Base-by-base conservation (phyloP, 306 rosid species). In the Prunus mume region DNA sequence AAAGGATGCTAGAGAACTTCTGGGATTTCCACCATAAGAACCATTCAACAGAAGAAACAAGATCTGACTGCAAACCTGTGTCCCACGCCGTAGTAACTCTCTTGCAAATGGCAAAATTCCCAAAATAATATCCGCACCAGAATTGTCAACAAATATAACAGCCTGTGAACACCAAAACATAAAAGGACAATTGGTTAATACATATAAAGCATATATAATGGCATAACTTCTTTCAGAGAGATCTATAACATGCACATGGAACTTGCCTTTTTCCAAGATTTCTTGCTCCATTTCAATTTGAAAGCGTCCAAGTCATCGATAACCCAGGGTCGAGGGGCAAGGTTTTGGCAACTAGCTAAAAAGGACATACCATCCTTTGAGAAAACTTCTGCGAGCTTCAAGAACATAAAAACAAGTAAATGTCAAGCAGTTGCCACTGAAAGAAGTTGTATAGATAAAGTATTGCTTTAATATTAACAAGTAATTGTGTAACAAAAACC, bases 271-370 rank as follows among this genome's bases (percentile, higher is more conserved):
- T 90, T 92, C 99, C 97, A 95, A 77, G 90, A 63, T 34, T 86
- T 92, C 83, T 89, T 89, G 95, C 83, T 85, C 99, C 97, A 95
- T 85, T 81, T 88, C 80, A 72, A 9, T 84, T 87, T 90, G 88
- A 95, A 95, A 38, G 81, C 22, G 73, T 92, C 99, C 68, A 95
- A 85, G 83, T 95, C 96, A 88, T 95, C 99, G 80, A 92, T 87
- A 57, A 95, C 96, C 97, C 99, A 95, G 78, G 99, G 99, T 51
- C 99, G 92, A 78, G 97, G 89, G 28, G 88, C 97, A 6, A 95
- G 92, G 82, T 90, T 95, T 85, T 95, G 97, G 81, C 90, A 90
- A 80, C 90, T 95, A 71, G 96, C 93, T 61, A 90, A 82, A 87
- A 95, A 95, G 80, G 99, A 95, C 96, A 95, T 87, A 34, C 97